Conservation (phyloP, 305 asterid genomes). For the Rubia occidens region DNA sequence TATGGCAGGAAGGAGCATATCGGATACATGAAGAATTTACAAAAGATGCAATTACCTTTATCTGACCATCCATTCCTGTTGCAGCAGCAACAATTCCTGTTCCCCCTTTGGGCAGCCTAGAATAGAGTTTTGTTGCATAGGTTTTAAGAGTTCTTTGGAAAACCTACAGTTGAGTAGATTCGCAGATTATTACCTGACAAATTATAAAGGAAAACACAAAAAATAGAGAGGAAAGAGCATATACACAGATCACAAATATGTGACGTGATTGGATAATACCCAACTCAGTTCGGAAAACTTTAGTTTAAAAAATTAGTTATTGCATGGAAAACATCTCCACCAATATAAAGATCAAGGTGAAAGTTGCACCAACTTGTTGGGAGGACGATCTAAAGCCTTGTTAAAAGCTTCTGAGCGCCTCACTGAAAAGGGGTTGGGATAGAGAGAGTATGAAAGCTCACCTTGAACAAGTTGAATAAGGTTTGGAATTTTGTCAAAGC, state of each 20-base stretch:
- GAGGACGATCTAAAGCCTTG: background rate
- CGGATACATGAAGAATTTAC: constrained; percentile 7
- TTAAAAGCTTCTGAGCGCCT: background rate
- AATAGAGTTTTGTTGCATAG: constrained; percentile 84
- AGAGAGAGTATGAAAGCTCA: constrained; percentile 18
- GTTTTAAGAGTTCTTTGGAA: constrained; percentile 89
- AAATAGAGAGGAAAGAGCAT: background rate
- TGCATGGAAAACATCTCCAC: background rate
- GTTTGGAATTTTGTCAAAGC: constrained; percentile 88
- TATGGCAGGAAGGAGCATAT: background rate
- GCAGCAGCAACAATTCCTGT: constrained; percentile 99
- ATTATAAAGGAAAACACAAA: background rate
- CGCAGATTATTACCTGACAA: background rate
- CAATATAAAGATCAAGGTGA: background rate
- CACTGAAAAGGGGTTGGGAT: background rate
- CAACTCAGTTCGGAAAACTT: background rate
- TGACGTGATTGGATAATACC: background rate
- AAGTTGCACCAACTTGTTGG: background rate
- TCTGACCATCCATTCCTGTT: constrained; percentile 98
- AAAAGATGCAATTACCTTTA: constrained; percentile 47
- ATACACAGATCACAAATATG: background rate
- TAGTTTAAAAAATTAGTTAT: background rate
- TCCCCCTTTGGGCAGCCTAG: constrained; percentile 91
- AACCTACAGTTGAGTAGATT: constrained; percentile 45
- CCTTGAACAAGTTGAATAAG: constrained; percentile 85